phyloP scores from a whole-genome alignment of 2,329 filamentous ascomycete species.

The Penicillium brevicompactum region DNA sequence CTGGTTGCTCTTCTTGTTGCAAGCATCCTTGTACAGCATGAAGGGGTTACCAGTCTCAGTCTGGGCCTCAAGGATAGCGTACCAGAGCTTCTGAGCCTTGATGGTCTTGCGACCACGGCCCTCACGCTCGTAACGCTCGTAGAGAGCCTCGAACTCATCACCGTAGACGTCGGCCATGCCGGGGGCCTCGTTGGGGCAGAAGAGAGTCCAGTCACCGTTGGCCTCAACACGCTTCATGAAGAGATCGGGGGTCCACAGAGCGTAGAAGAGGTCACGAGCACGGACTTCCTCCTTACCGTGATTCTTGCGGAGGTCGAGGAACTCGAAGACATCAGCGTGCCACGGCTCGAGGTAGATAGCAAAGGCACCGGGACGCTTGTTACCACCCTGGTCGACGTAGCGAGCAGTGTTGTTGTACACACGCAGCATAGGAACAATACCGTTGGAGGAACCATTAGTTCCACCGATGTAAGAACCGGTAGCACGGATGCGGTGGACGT shows the following conservation, averaged over 20 bases:
- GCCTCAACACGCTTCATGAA: slow-evolving; percentile 99
- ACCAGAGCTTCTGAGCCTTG: slow-evolving; percentile 99
- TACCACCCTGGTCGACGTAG: slow-evolving; percentile 98
- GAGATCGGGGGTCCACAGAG: slow-evolving; percentile 96
- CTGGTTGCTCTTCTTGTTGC: slow-evolving; percentile 99
- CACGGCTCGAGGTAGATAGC: slow-evolving; percentile 99
- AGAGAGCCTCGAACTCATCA: slow-evolving; percentile 94
- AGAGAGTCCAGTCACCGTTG: slow-evolving; percentile 95
- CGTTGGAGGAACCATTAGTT: slow-evolving; percentile 97
- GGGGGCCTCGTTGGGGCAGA: slow-evolving; percentile 96
- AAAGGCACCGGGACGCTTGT: slow-evolving; percentile 98
- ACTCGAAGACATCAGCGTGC: slow-evolving; percentile 97
- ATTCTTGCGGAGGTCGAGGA: slow-evolving; percentile 97
- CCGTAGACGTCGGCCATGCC: slow-evolving; percentile 96
- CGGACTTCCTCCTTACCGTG: slow-evolving; percentile 98
- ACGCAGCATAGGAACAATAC: slow-evolving; percentile 94
- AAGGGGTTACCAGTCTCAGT: slow-evolving; percentile 99
- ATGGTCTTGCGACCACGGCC: slow-evolving; percentile 86
- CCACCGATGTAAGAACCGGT: slow-evolving; percentile 98
- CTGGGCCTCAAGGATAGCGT: slow-evolving; percentile 95
- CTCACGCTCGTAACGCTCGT: slow-evolving; percentile 84
- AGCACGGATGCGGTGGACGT: slow-evolving; percentile 93
- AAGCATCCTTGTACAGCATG: slow-evolving; percentile 99
- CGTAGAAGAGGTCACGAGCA: slow-evolving; percentile 95
- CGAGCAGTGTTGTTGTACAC: slow-evolving; percentile 99